Evolutionary conservation across 495 filamentous ascomycete genomes (phyloP).

Genomic region (Margaritispora aquatica): DNA sequence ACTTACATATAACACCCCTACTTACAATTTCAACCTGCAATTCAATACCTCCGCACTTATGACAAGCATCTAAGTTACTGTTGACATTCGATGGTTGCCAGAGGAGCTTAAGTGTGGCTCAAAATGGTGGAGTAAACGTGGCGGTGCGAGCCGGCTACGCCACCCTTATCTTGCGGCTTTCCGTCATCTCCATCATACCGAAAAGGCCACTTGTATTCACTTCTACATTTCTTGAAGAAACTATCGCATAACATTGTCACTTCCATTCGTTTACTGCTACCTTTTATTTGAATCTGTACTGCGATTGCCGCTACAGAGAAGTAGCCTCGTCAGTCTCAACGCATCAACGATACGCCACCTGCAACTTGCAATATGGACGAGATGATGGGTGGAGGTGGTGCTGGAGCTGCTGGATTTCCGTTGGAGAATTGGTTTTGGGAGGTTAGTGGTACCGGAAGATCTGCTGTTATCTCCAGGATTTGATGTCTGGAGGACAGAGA

Average conservation of each 20-base stretch:
- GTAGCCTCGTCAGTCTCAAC: neutral
- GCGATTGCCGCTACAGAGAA: neutral
- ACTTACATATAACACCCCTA: no score
- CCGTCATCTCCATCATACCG: neutral
- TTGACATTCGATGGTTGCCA: neutral
- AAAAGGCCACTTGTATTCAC: neutral
- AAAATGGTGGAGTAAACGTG: neutral
- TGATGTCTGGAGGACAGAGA: neutral
- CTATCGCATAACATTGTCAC: neutral
- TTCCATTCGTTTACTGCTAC: neutral
- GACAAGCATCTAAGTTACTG: neutral
- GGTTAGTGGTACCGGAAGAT: neutral
- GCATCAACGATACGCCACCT: neutral
- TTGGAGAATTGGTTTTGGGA: slow-evolving; percentile 72
- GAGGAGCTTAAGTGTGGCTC: neutral
- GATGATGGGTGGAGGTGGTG: slow-evolving; percentile 46
- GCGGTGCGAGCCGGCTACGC: neutral
- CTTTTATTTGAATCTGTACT: neutral
- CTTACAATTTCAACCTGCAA: no score
- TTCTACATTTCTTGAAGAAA: neutral
- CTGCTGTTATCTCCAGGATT: neutral
- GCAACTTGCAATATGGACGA: slow-evolving; percentile 50
- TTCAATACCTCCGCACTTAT: no score
- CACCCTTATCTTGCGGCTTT: neutral
- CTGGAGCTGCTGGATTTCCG: slow-evolving; percentile 62